Conservation (phyloP, 805 yeast species). For the Ogataea neopini region DNA sequence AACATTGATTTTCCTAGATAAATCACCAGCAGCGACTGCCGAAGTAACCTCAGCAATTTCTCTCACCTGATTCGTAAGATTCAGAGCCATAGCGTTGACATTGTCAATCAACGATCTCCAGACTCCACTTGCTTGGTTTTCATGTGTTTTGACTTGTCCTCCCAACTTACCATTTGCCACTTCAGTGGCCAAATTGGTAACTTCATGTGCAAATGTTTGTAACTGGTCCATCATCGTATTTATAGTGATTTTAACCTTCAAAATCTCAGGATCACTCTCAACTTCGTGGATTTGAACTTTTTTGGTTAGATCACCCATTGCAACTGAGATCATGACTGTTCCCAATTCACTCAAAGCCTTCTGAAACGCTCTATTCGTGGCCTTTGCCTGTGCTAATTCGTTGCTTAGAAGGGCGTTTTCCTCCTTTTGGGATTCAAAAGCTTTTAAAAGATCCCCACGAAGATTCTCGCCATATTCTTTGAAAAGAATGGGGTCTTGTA, state of each 20-base stretch:
- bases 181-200: constrained; percentile 83
- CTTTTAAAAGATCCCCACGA: constrained; percentile 21
- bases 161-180: constrained; percentile 90
- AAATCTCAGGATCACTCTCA: constrained; percentile 76
- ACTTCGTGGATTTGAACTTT: constrained; percentile 73
- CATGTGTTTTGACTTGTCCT: constrained; percentile 73
- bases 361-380: constrained; percentile 69
- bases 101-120: constrained; percentile 86
- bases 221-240: constrained; percentile 89
- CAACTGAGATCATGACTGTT: constrained; percentile 83
- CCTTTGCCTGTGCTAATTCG: constrained; percentile 20
- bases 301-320: constrained; percentile 83
- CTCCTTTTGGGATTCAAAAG: constrained; percentile 13
- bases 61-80: constrained; percentile 82
- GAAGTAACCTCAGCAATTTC: constrained; percentile 89
- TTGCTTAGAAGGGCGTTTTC: constrained; percentile 21
- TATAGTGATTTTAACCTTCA: constrained; percentile 76
- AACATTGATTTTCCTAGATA: constrained; percentile 79
- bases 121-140: constrained; percentile 79
- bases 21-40: constrained; percentile 86
- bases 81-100: constrained; percentile 85
- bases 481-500: constrained; percentile 28
- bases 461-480: constrained; percentile 21
- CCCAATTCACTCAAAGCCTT: constrained; percentile 78
- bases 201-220: constrained; percentile 78